Conservation (phyloP, 2,329 filamentous ascomycete species). For the Neonectria neomacrospora region DNA sequence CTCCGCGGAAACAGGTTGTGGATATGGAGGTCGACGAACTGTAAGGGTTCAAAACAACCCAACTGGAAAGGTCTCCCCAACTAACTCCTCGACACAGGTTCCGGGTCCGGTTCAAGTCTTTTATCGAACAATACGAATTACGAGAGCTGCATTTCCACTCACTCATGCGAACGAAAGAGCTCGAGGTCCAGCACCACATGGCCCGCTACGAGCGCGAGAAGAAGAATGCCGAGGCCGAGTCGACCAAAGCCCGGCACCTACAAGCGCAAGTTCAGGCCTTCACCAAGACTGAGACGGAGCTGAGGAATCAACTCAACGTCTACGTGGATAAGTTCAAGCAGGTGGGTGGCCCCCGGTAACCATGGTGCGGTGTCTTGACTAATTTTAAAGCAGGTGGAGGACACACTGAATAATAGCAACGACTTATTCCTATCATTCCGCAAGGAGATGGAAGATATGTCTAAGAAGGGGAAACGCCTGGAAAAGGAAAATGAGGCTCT, state of each 20-base stretch:
- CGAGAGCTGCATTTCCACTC: slow-evolving; percentile 95
- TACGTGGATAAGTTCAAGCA: slow-evolving; percentile 99
- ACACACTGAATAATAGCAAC: slow-evolving; percentile 98
- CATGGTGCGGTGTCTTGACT: slow-evolving; percentile 39
- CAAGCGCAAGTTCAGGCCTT: slow-evolving; percentile 95
- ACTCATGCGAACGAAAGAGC: slow-evolving; percentile 90
- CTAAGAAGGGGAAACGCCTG: slow-evolving; percentile 95
- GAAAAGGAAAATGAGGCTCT: slow-evolving; percentile 96
- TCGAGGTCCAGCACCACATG: slow-evolving; percentile 93
- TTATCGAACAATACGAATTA: slow-evolving; percentile 96
- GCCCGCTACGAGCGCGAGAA: slow-evolving; percentile 90
- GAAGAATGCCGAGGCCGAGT: slow-evolving; percentile 86
- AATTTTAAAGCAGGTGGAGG: slow-evolving; percentile 79
- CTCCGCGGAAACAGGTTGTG: slow-evolving; percentile 80
- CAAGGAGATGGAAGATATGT: slow-evolving; percentile 99
- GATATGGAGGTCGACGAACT: slow-evolving; percentile 91
- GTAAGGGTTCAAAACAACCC: slow-evolving; percentile 61
- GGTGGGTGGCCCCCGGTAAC: slow-evolving; percentile 65
- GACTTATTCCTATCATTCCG: slow-evolving; percentile 96
- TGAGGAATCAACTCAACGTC: slow-evolving; percentile 94
- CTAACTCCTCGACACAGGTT: slow-evolving; percentile 63
- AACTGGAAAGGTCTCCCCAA: neutral
- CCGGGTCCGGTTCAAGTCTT: slow-evolving; percentile 89
- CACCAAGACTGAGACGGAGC: slow-evolving; percentile 93
- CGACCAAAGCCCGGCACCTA: slow-evolving; percentile 81